Percentiles rank a stretch among this genome's conserved stretches.
Conservation (phyloP, 148 eudicot species). For the Nyssa sinensis region DNA sequence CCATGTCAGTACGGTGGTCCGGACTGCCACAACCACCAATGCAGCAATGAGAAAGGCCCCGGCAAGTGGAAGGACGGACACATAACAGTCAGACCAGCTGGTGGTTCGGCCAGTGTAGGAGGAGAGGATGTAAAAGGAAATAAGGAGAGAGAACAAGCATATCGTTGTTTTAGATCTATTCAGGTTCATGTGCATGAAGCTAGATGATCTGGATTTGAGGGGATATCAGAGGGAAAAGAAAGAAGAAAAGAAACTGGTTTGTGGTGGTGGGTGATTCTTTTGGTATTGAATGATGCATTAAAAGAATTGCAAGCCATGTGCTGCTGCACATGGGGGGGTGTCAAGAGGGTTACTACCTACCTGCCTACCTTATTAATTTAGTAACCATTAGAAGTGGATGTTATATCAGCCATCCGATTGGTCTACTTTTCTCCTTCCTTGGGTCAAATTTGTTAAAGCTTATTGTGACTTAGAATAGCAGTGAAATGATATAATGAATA, state of each 20-base stretch:
- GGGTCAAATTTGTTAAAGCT: no score
- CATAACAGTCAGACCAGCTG: slow-evolving; percentile 6
- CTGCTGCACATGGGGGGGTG: not conserved
- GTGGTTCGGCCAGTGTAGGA: not conserved
- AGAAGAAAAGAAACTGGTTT: not conserved
- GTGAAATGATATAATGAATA: no score
- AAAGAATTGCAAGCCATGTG: slow-evolving; percentile 9
- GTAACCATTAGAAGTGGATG: no score
- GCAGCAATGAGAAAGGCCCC: slow-evolving; percentile 17
- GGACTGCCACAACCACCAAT: slow-evolving; percentile 38
- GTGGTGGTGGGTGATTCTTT: not conserved
- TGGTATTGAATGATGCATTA: not conserved
- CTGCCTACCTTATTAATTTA: not conserved
- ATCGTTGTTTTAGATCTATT: slow-evolving; percentile 8
- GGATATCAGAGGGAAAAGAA: not conserved
- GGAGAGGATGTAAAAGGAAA: slow-evolving; percentile 16
- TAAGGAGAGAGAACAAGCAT: slow-evolving; percentile 20
- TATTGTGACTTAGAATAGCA: no score
- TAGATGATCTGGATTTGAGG: slow-evolving; percentile 2
- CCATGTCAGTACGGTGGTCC: slow-evolving; percentile 64
- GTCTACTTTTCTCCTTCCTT: no score
- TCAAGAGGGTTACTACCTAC: not conserved
- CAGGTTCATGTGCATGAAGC: slow-evolving; percentile 2
- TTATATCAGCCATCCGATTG: no score
- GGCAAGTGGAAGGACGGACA: not conserved